Conservation (phyloP, 768 basidiomycete species). For the Panus rudis region DNA sequence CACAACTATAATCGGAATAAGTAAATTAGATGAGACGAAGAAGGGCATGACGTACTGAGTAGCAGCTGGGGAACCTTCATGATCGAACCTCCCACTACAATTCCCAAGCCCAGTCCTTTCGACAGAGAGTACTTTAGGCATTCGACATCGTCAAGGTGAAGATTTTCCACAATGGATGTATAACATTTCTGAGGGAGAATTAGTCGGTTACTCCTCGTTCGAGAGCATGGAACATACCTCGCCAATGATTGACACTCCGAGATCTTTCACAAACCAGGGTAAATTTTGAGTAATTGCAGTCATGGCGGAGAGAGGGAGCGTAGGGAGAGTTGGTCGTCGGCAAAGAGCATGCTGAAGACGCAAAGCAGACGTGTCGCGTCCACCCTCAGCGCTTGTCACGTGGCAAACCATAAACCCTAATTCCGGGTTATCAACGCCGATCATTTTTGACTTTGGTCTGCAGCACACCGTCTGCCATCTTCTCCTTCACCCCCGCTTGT, state of each 20-base stretch:
- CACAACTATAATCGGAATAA: conserved; percentile 41
- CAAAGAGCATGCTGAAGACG: not conserved
- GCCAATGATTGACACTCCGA: conserved; percentile 78
- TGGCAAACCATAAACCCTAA: no score
- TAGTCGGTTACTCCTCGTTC: not conserved
- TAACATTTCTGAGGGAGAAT: conserved; percentile 70
- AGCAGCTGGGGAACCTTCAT: conserved; percentile 96
- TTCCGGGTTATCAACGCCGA: no score
- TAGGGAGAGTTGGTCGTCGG: no score
- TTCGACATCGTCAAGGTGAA: conserved; percentile 65
- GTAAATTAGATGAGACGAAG: not conserved
- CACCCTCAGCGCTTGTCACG: no score
- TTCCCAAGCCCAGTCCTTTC: conserved; percentile 87
- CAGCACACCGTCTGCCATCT: no score
- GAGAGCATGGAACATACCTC: conserved; percentile 38
- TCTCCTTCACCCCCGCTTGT: no score
- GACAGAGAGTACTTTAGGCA: conserved; percentile 91
- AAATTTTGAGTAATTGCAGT: conserved; percentile 74
- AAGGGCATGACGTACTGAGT: conserved; percentile 50
- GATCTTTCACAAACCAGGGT: conserved; percentile 79
- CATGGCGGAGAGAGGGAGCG: no score
- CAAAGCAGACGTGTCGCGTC: conserved; percentile 2
- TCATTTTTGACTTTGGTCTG: no score
- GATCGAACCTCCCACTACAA: conserved; percentile 87
- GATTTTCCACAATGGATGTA: conserved; percentile 78